phyloP scores from a whole-genome alignment of 2,329 filamentous ascomycete genomes.

The Ophiosphaerella korrae region DNA sequence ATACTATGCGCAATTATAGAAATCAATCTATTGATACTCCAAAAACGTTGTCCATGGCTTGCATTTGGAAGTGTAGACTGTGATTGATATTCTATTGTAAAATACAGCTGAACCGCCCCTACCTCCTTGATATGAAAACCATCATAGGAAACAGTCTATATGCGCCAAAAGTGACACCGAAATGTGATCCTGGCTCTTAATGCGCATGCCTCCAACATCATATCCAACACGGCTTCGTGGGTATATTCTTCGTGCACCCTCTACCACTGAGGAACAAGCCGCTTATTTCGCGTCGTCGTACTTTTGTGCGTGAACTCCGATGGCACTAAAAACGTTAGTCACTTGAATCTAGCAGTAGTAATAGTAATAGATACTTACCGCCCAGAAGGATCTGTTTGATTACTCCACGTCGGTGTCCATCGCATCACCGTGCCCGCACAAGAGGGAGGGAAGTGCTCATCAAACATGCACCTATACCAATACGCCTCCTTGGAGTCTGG shows the following conservation, averaged over 20 bases:
- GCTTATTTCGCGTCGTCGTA: constrained; percentile 32
- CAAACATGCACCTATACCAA: constrained; percentile 99
- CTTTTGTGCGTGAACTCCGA: constrained; percentile 43
- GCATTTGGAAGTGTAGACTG: too few relatives aligned
- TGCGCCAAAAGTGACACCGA: constrained; percentile 3
- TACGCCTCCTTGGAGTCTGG: constrained; percentile 97
- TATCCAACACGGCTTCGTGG: too few relatives aligned
- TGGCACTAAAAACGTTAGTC: constrained; percentile 34
- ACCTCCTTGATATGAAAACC: too few relatives aligned
- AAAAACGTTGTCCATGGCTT: too few relatives aligned
- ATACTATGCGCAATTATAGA: too few relatives aligned
- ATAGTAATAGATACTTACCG: constrained; percentile 59
- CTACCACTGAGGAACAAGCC: neutral
- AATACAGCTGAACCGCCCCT: too few relatives aligned
- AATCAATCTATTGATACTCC: too few relatives aligned
- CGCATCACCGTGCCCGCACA: constrained; percentile 93
- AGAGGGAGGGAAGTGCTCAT: constrained; percentile 93
- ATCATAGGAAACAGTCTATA: constrained; percentile 3
- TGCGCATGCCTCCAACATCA: neutral
- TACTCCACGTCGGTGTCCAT: constrained; percentile 97
- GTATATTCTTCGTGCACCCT: too few relatives aligned
- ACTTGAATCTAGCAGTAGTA: neutral
- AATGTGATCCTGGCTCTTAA: neutral
- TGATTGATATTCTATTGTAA: too few relatives aligned
- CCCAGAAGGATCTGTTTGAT: constrained; percentile 94